Evolutionary conservation across 2,329 filamentous ascomycete species (phyloP), one percentile per base, ranked within the genome.

Genomic region (Trichoderma cornu-damae): DNA sequence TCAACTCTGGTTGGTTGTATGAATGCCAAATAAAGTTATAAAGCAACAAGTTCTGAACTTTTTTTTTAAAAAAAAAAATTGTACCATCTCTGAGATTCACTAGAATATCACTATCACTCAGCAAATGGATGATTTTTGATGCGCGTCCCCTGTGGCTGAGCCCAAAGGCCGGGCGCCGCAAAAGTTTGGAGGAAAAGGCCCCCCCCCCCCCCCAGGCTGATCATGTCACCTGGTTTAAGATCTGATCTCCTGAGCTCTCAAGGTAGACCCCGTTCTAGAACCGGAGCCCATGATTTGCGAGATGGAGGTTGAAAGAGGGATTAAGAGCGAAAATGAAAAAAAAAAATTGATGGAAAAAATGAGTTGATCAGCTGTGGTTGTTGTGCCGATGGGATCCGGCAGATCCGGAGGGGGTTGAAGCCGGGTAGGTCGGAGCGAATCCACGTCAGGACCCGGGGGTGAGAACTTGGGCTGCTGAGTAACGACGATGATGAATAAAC

Each of bases 221-320:
- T 30, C 43, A 30, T 9, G 51, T 54, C 51, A 54, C 40, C 22
- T 46, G 51, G 51, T 46, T 11, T n/a, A n/a, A 46, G 51, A 54
- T 54, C 51, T 54, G 16, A 46, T 46, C 42, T 44, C 22, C 51
- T 35, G 40, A 46, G 38, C 16, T n/a, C 38, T 20, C 37, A 46
- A n/a, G 22, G 51, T 37, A 24, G 43, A 46, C 43, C 22, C 49
- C 20, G 51, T 54, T 54, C 51, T 54, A 54, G 51, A 54, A 54
- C 51, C 1, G 30, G 14, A 7, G 7, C 20, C 7, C 12, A 8
- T 1, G 30, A 6, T 24, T 9, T 1, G 24, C 20, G 18, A 18
- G 28, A 26, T 35, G 40, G 40, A n/a, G 28, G n/a, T n/a, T n/a
- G n/a, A n/a, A 30, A 37, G 35, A n/a, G 32, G 32, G 8, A 28